These are phyloP conservation scores for Apodospora peruviana DNA, from an alignment of 495 filamentous ascomycete genomes.

Conservation along the genomic window DNA sequence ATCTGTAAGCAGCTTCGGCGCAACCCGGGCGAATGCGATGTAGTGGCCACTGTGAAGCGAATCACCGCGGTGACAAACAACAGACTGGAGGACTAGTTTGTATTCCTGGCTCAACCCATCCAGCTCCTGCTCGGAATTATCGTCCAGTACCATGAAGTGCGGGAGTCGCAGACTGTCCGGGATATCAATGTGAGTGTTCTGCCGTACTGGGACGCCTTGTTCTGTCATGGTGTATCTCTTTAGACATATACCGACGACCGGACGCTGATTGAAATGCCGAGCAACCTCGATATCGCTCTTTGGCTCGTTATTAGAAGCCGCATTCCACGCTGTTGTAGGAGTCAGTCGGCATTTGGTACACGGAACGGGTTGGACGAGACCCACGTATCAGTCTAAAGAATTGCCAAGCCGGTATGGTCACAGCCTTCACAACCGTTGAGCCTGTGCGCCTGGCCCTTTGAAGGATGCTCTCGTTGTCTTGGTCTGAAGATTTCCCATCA, in stretches of 20 bases:
- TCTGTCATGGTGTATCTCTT: conserved; percentile 80
- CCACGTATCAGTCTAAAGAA: conserved; percentile 86
- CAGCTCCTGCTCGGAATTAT: conserved; percentile 52
- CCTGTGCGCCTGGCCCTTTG: conserved; percentile 36
- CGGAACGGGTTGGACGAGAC: conserved; percentile 18
- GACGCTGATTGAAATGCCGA: conserved; percentile 51
- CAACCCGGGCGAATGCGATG: conserved; percentile 70
- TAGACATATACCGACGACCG: conserved; percentile 83
- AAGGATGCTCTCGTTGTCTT: conserved; percentile 32
- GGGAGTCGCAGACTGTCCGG: conserved; percentile 83
- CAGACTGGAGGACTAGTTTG: conserved; percentile 81
- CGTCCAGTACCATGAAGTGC: conserved; percentile 82
- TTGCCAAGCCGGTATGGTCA: conserved; percentile 96
- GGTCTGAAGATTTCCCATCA: conserved; percentile 23
- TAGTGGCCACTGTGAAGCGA: conserved; percentile 93
- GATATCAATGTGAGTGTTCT: conserved; percentile 82
- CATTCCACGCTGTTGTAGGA: conserved; percentile 59
- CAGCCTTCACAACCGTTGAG: conserved; percentile 63
- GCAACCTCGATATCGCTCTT: conserved; percentile 43
- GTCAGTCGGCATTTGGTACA: not conserved
- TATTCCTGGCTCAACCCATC: conserved; percentile 56
- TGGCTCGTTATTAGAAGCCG: conserved; percentile 42
- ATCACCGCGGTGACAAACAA: conserved; percentile 85
- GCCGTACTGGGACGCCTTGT: conserved; percentile 60
- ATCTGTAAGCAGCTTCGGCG: conserved; percentile 48